These are phyloP conservation scores for Ganoderma lucidum DNA, from an alignment of 1,284 basidiomycete genomes.

Conservation along the genomic window DNA sequence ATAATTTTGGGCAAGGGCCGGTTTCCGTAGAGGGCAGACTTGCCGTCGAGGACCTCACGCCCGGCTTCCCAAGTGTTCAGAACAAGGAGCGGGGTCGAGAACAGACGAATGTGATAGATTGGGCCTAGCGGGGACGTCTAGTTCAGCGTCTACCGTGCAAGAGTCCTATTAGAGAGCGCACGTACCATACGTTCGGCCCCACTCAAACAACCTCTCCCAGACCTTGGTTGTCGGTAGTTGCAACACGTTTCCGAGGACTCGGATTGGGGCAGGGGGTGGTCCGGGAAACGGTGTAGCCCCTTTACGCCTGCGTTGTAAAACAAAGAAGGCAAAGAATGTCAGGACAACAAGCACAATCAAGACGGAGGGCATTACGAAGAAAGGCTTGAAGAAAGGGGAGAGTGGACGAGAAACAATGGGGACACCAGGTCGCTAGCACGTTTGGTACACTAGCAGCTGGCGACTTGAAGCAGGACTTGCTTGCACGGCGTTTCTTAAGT, in stretches of 20 bases:
- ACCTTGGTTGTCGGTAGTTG: constrained; percentile 10
- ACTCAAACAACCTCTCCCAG: constrained; percentile 13
- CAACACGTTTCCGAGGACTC: constrained; percentile 13
- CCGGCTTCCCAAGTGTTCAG: constrained; percentile 23
- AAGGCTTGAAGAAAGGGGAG: constrained; percentile 19
- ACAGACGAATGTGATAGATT: constrained; percentile 22
- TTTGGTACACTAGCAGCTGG: no score
- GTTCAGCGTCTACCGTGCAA: not conserved
- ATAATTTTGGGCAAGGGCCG: constrained; percentile 28
- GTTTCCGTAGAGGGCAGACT: constrained; percentile 25
- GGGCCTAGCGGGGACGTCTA: constrained; percentile 10
- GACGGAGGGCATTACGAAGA: not conserved
- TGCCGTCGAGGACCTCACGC: constrained; percentile 26
- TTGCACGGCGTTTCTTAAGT: no score
- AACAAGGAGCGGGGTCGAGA: constrained; percentile 24
- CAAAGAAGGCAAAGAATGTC: not conserved
- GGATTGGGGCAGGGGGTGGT: constrained; percentile 7
- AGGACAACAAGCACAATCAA: not conserved
- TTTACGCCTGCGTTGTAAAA: not conserved
- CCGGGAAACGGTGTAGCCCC: constrained; percentile 10
- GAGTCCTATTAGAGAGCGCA: not conserved
- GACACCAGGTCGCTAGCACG: not conserved
- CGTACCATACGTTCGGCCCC: constrained; percentile 16
- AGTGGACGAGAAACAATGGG: no score
- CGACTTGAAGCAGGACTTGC: no score